Base-by-base conservation (phyloP, 345 rosid genomes). In the Adansonia digitata region DNA sequence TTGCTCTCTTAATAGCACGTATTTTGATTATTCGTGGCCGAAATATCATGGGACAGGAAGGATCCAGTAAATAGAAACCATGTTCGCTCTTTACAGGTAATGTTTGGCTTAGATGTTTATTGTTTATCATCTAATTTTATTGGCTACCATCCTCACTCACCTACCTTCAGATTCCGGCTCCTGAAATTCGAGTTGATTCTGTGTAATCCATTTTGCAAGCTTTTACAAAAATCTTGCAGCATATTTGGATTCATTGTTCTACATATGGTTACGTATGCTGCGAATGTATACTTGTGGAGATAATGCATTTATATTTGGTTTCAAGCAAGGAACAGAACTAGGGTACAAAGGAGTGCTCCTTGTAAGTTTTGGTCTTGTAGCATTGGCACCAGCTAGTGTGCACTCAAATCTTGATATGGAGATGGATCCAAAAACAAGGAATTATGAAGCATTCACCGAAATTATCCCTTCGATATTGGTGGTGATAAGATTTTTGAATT, bases 1-100 rank as follows among this genome's bases (percentile, higher is more conserved):
- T 52, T 35, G 83, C 88, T 62, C 86, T 85, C 4, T 1, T 87
- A 8, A 4, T 81, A 64, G 87, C 86, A 42, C 72, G 85, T 26
- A 39, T 75, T 60, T 40, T 57, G 52, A 62, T 80, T 15, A 57
- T 87, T 0, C 86, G 81, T 2, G 78, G 81, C 5, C 83, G 78
- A 0, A 45, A 79, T 8, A 59, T 83, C 75, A 37, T 82, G 75
- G 10, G 29, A 0, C 18, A 56, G 86, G 77, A 12, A 56, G 77
- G 49, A 39, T 3, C 11, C 29, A 4, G 12, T 85, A 85, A 72
- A 85, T 87, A 88, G 78, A 59, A 39, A 87, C 78, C 63, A 42
- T 85, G 81, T 87, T 87, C 62, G 87, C 90, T 31, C 84, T 82
- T 40, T 83, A 87, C 77, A 84, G 86, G 87, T 84, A 77, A 37